These are phyloP conservation scores for Trypanosoma boissoni DNA, from an alignment of 208 protist genomes.

Conservation along the genomic window DNA sequence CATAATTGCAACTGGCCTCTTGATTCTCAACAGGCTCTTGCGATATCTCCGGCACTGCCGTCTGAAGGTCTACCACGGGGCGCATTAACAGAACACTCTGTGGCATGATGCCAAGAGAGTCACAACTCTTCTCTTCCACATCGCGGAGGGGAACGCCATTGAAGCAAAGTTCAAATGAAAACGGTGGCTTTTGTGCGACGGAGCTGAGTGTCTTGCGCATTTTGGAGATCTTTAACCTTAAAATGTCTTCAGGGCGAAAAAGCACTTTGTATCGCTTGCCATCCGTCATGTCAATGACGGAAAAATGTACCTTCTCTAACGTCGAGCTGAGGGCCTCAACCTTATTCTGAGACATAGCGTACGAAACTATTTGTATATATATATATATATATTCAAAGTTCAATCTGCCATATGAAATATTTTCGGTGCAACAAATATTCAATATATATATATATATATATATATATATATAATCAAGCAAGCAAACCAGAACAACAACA, in stretches of 20 bases:
- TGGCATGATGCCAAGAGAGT: constrained; percentile 11
- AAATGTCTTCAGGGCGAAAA: constrained; percentile 15
- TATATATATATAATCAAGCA: not conserved
- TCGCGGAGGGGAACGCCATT: not conserved
- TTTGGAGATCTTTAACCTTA: constrained; percentile 10
- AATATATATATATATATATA: not conserved
- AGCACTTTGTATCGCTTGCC: constrained; percentile 25
- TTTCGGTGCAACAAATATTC: not conserved
- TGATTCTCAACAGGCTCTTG: not conserved
- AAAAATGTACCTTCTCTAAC: constrained; percentile 18
- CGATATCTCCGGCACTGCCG: not conserved
- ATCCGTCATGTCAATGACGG: constrained; percentile 16
- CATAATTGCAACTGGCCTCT: too few relatives aligned
- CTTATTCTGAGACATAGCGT: not conserved
- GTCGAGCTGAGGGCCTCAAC: not conserved
- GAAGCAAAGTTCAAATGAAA: constrained; percentile 19
- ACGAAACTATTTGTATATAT: not conserved
- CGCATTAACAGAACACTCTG: constrained; percentile 15
- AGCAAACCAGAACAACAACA: not conserved
- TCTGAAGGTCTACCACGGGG: not conserved
- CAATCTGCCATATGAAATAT: not conserved
- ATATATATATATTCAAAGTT: not conserved
- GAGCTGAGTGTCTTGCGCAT: constrained; percentile 10
- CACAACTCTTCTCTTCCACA: constrained; percentile 4
- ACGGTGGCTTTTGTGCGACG: constrained; percentile 2